Evolutionary conservation across 495 filamentous ascomycete species (phyloP), one percentile per base, ranked within the genome.

Genomic region (Aspergillus ostianus): DNA sequence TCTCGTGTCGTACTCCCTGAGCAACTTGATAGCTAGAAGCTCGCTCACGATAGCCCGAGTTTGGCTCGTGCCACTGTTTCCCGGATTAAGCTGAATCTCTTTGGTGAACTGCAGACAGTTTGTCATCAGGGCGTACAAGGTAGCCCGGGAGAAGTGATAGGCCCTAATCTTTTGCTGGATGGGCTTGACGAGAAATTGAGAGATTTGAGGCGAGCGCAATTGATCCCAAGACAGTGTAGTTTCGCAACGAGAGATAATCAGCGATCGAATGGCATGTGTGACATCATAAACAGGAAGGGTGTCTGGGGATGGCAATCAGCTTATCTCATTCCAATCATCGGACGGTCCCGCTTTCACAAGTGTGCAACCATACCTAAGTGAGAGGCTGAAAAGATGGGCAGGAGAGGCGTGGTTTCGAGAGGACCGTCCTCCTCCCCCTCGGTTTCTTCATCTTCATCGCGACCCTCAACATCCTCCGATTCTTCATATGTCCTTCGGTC

Each of bases 141-240:
- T 94, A 12, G 88, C 93, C 46, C 89, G 85, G 15, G 88, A 91
- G 63, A 96, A 91, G 71, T 95, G 90, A 19, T 87, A 84, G 21
- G 80, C 80, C 55, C 85, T 84, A 44, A 96, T 90, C 64, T 92
- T 88, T 61, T 92, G 90, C 71, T 92, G 91, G 41, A 89, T 87
- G 3, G 93, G 93, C 77, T 96, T 98, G 65, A 97, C 82, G 21
- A 98, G 80, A 69, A 98, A 98, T 71, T 95, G 92, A 17, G 91
- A 96, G 36, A 98, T 88, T 69, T 98, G 93, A 7, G 93, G 93
- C 10, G 93, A 95, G 52, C 93, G 84, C 60, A 98, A 78, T 72
- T 98, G 93, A 59, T 97, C 93, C 92, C 92, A 98, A n/a, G 90
- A 87, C 53, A 98, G 73, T 0, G 90, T 93, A 4, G 93, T 96